Conservation (phyloP, 73 alveolate genomes). For the Stentor roeselii region DNA sequence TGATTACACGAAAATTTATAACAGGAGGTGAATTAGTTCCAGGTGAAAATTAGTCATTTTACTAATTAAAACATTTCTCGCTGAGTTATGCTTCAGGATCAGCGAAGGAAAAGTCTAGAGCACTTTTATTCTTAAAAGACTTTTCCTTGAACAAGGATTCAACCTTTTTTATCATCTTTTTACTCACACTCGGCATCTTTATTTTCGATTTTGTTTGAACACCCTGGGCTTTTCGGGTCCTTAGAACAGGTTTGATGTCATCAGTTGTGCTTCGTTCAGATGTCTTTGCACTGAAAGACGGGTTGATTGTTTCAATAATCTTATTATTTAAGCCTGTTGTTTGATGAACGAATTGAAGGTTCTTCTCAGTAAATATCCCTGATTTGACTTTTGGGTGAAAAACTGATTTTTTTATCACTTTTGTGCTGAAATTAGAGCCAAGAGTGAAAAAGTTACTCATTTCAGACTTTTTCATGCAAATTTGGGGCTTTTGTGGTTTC, state of each 20-base stretch:
- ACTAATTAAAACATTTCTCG: neutral
- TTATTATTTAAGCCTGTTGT: no score
- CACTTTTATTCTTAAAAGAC: neutral
- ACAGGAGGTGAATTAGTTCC: no score
- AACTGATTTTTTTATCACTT: neutral
- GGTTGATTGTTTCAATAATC: neutral
- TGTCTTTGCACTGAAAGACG: neutral
- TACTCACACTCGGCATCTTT: neutral
- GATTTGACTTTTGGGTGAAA: neutral
- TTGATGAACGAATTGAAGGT: no score
- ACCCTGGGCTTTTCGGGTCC: neutral
- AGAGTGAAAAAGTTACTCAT: no score
- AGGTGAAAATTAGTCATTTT: no score
- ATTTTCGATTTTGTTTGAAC: neutral
- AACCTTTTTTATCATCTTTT: neutral
- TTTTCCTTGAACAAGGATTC: neutral
- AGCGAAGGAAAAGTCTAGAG: neutral
- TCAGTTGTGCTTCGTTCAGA: neutral
- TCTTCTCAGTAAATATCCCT: neutral
- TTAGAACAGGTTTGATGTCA: neutral
- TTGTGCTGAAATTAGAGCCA: neutral
- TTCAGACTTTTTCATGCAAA: no score
- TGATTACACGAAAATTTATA: no score
- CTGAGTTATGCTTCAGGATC: slow-evolving; percentile 9
- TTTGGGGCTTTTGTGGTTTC: no score